Conservation (phyloP, 139 green algal genomes). For the Coelastrella sp. region DNA sequence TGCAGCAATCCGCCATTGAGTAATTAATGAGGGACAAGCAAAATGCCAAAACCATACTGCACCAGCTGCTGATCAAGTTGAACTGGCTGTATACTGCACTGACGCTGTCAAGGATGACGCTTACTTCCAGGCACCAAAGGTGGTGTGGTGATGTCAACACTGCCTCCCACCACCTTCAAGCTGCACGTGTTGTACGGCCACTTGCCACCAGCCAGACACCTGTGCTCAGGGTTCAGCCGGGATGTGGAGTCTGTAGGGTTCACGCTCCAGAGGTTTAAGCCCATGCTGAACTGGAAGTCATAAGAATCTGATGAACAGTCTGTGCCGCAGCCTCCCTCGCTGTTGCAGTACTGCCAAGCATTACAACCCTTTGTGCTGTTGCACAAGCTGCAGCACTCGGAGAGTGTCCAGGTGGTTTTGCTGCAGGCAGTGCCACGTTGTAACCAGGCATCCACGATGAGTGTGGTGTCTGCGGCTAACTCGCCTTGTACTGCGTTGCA, state of each 20-base stretch:
- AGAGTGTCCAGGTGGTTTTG: background rate
- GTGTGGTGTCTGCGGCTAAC: background rate
- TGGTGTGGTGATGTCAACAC: background rate
- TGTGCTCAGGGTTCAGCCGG: background rate
- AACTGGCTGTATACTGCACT: too few relatives aligned
- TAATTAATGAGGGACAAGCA: too few relatives aligned
- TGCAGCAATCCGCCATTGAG: too few relatives aligned
- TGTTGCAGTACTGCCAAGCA: slow-evolving; percentile 12
- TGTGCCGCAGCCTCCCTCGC: background rate
- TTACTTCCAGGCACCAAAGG: background rate
- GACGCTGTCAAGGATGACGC: too few relatives aligned
- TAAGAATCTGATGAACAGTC: background rate
- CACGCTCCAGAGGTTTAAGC: background rate
- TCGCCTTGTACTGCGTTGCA: slow-evolving; percentile 9
- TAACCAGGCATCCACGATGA: background rate
- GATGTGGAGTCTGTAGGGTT: background rate
- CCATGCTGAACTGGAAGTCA: background rate
- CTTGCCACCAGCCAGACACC: background rate
- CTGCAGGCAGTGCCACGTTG: background rate
- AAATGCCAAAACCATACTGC: too few relatives aligned
- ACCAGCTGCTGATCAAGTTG: too few relatives aligned
- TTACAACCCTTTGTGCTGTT: background rate
- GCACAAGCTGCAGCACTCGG: slow-evolving; percentile 10
- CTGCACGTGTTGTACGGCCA: slow-evolving; percentile 3
- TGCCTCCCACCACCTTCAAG: background rate